Conservation (phyloP, 2,329 filamentous ascomycete species). For the Alternaria dauci region DNA sequence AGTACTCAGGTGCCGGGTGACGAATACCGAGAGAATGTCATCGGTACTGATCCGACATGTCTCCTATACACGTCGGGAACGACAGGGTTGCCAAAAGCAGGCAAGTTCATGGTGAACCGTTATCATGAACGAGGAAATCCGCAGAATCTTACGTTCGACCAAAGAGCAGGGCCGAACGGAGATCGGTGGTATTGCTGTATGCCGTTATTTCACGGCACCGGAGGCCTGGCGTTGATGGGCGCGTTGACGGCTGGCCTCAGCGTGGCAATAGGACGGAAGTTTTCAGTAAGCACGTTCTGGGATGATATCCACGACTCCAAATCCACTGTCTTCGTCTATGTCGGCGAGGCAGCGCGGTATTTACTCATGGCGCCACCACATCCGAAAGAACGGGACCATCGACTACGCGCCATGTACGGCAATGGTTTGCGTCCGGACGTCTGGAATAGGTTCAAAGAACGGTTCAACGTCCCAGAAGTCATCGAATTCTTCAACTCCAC, state of each 20-base stretch:
- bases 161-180: slow-evolving; percentile 47
- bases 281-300: slow-evolving; percentile 75
- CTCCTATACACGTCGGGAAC: slow-evolving; percentile 79
- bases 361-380: slow-evolving; percentile 71
- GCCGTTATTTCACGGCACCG: slow-evolving; percentile 79
- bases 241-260: slow-evolving; percentile 56
- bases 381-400: slow-evolving; percentile 66
- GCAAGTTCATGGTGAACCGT: slow-evolving; percentile 38
- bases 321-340: slow-evolving; percentile 76
- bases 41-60: slow-evolving; percentile 62
- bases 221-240: slow-evolving; percentile 65
- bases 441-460: slow-evolving; percentile 68
- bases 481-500: slow-evolving; percentile 80
- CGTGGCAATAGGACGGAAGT: slow-evolving; percentile 69
- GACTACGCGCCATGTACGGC: slow-evolving; percentile 67
- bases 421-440: slow-evolving; percentile 74
- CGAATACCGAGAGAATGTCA: slow-evolving; percentile 62
- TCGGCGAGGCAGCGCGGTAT: slow-evolving; percentile 78
- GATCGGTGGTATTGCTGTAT: slow-evolving; percentile 79
- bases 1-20: slow-evolving; percentile 58
- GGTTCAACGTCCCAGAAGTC: slow-evolving; percentile 69
- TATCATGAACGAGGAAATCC: slow-evolving; percentile 47
- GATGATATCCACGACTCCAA: slow-evolving; percentile 71
- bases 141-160: slow-evolving; percentile 44
- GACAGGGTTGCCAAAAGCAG: slow-evolving; percentile 73